Evolutionary conservation across 139 green algal genomes (phyloP), one percentile per base, ranked within the genome.

Genomic region (Haematococcus sp.): DNA sequence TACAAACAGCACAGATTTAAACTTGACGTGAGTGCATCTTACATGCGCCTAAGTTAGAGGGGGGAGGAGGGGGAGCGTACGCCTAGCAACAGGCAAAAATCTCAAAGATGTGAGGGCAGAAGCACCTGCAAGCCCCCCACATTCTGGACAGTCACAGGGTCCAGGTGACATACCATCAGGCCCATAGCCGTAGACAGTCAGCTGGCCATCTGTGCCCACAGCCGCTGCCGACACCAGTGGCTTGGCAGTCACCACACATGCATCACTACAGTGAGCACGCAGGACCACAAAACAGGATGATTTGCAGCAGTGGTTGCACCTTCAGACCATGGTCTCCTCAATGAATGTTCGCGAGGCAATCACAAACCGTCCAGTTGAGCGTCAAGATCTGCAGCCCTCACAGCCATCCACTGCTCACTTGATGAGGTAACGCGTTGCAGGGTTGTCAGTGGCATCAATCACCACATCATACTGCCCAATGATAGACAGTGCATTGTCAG

Each of bases 401-500:
- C 7, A 19, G 40, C 40, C 11, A 11, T 7, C 40, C 7, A 5
- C 1, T 1, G 49, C 55, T 46, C 33, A 91, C 80, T 83, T 97
- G 70, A 97, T 71, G 3, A 99, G 88, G 83, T 99, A 99, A 11
- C 96, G 83, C 0, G 91, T 97, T 43, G 87, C 75, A 0, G 91
- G 84, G 76, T 99, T 99, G 91, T 99, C 96, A 9, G 79, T 94
- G 63, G 82, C 87, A 71, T 99, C 96, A 1, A 98, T 46, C 4
- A 99, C 85, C 4, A 98, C 88, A 68, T 97, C 90, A 72, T 96
- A 97, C 13, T n/a, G 31, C 20, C 32, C 30, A 25, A 94, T 79
- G 40, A 98, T 82, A 11, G 73, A 58, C 23, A 96, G 58, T 3
- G 94, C 93, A 71, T 94, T 97, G 43, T 35, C 28, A 0, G 89